Evolutionary conservation across 2,329 filamentous ascomycete genomes (phyloP).

Genomic region (Phaeosphaeriaceae sp.): DNA sequence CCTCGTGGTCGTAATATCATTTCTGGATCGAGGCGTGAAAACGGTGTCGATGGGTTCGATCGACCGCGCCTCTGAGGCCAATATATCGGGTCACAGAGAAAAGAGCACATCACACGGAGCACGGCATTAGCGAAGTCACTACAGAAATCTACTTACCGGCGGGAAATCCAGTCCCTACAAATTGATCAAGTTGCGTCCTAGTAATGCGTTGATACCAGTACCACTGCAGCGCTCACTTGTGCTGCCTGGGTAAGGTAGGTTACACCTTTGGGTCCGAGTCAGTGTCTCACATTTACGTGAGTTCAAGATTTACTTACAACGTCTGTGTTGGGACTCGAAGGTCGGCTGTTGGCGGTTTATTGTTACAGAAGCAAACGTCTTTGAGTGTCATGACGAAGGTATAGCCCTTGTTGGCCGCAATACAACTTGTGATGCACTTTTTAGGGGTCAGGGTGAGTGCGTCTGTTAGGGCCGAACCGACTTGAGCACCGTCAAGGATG

Average conservation of each 20-base stretch:
- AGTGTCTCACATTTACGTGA: no score
- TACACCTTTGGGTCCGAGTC: not conserved
- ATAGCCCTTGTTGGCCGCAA: not conserved
- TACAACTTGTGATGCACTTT: constrained; percentile 1
- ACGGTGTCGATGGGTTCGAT: no score
- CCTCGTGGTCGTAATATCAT: no score
- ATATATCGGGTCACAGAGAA: no score
- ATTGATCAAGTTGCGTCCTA: no score
- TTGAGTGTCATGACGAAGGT: not conserved
- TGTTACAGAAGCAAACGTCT: constrained; percentile 1
- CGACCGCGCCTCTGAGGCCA: no score
- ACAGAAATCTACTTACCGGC: no score
- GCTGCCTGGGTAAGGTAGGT: not conserved
- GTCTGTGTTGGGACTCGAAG: not conserved
- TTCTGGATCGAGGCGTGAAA: no score
- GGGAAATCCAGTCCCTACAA: no score
- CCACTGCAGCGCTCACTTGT: constrained; percentile 1
- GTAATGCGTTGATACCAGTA: not conserved
- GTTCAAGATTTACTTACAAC: no score
- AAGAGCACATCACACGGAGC: no score
- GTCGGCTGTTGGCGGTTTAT: not conserved
- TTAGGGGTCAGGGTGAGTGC: not conserved
- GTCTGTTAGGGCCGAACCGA: not conserved
- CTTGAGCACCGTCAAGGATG: constrained; percentile 2
- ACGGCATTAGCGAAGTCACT: no score